Conservation (phyloP, 495 filamentous ascomycete genomes). For the Aspergillus taichungensis region DNA sequence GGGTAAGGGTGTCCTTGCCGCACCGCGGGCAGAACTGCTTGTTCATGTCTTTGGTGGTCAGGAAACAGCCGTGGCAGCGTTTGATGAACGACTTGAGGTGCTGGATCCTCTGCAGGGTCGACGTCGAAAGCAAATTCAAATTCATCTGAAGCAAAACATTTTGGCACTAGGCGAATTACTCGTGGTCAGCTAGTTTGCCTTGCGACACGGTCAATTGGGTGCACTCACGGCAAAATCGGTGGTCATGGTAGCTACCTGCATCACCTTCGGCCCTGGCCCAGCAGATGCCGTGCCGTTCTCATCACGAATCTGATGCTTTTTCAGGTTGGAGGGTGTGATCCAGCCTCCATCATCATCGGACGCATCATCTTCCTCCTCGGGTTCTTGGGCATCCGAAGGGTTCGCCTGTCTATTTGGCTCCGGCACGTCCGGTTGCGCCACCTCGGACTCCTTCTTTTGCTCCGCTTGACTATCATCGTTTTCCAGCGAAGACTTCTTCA, state of each 20-base stretch:
- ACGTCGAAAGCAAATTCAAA: constrained; percentile 75
- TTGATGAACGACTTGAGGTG: constrained; percentile 79
- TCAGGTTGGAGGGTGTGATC: constrained; percentile 92
- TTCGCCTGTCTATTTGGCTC: constrained; percentile 5
- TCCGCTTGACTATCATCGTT: constrained; percentile 9
- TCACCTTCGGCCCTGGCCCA: constrained; percentile 47
- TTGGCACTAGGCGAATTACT: constrained; percentile 44
- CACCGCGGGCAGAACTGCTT: constrained; percentile 94
- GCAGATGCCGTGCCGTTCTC: constrained; percentile 38
- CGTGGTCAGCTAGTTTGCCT: background rate
- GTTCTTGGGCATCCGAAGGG: constrained; percentile 10
- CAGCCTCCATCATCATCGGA: constrained; percentile 65
- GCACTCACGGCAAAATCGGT: constrained; percentile 78
- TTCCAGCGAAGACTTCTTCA: constrained; percentile 18
- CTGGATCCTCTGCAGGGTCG: constrained; percentile 60
- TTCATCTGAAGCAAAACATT: constrained; percentile 93
- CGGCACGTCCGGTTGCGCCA: constrained; percentile 1
- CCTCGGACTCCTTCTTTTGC: constrained; percentile 7
- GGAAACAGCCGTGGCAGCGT: constrained; percentile 91
- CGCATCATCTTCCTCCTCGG: constrained; percentile 31
- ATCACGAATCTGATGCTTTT: constrained; percentile 67
- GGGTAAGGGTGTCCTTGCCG: constrained; percentile 76
- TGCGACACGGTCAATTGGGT: background rate
- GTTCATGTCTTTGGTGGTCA: constrained; percentile 69
- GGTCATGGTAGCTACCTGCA: constrained; percentile 81